phyloP scores from a whole-genome alignment of 1,284 basidiomycete species.

The Leccinum variabile region DNA sequence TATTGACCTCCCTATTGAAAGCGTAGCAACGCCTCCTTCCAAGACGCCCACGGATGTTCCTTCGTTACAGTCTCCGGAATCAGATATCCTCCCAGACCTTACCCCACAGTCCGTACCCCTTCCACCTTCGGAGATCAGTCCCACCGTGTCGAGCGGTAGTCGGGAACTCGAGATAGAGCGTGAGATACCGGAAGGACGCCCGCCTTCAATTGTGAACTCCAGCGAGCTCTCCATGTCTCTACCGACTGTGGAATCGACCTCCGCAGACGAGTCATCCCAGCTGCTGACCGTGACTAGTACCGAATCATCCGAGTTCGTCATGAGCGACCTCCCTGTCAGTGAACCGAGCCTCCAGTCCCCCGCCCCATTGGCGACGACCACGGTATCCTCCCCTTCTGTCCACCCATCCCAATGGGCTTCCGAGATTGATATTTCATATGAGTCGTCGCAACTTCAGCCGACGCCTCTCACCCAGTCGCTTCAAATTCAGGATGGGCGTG shows the following conservation, averaged over 20 bases:
- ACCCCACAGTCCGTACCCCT: conserved; percentile 42
- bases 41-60: conserved; percentile 33
- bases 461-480: conserved; percentile 64
- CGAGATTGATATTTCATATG: conserved; percentile 65
- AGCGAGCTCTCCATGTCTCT: conserved; percentile 27
- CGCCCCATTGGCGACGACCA: conserved; percentile 22
- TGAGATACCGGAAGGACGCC: conserved; percentile 14
- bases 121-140: conserved; percentile 40
- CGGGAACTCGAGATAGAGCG: conserved; percentile 28
- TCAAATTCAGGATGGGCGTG: conserved; percentile 55
- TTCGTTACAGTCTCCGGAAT: conserved; percentile 35
- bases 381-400: conserved; percentile 38
- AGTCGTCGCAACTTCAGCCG: conserved; percentile 64
- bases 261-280: conserved; percentile 24
- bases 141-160: conserved; percentile 28
- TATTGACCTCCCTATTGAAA: conserved; percentile 28
- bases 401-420: conserved; percentile 50
- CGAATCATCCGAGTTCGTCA: conserved; percentile 36
- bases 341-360: conserved; percentile 30
- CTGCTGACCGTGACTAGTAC: conserved; percentile 24
- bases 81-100: conserved; percentile 24
- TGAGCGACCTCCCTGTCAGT: conserved; percentile 30
- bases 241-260: conserved; percentile 27
- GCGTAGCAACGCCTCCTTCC: conserved; percentile 28
- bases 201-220: conserved; percentile 24